Evolutionary conservation across 2,329 filamentous ascomycete species (phyloP).

Genomic region (Didymosphaeria variabile): DNA sequence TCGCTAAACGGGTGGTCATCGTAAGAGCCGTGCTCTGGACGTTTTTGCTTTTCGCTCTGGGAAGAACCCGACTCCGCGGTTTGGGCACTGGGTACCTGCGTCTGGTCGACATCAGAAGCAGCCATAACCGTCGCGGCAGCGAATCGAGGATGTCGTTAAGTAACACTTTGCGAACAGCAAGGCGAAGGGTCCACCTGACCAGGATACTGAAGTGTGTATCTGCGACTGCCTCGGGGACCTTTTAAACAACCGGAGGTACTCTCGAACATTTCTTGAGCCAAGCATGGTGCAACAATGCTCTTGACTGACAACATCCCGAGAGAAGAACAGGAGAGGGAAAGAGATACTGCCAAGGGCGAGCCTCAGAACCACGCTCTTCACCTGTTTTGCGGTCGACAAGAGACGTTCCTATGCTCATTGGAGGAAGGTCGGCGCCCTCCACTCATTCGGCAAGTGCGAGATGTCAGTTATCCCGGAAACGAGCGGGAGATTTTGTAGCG

Average conservation of each 20-base stretch:
- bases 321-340: background rate
- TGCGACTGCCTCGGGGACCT: background rate
- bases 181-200: background rate
- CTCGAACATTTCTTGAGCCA: background rate
- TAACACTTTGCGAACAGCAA: background rate
- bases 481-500: background rate
- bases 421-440: background rate
- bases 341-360: background rate
- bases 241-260: background rate
- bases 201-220: background rate
- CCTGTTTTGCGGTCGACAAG: background rate
- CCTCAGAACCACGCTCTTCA: background rate
- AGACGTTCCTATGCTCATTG: background rate
- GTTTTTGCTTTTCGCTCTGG: background rate
- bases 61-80: background rate
- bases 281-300: background rate
- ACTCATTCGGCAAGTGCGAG: background rate
- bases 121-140: background rate
- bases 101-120: background rate
- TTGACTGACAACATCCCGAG: background rate
- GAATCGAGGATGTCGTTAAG: background rate
- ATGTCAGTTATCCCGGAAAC: background rate
- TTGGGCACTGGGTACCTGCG: background rate
- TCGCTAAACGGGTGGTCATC: slow-evolving; percentile 29
- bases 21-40: background rate